Base-by-base conservation (phyloP, 768 basidiomycete species). In the Mycena galericulata region DNA sequence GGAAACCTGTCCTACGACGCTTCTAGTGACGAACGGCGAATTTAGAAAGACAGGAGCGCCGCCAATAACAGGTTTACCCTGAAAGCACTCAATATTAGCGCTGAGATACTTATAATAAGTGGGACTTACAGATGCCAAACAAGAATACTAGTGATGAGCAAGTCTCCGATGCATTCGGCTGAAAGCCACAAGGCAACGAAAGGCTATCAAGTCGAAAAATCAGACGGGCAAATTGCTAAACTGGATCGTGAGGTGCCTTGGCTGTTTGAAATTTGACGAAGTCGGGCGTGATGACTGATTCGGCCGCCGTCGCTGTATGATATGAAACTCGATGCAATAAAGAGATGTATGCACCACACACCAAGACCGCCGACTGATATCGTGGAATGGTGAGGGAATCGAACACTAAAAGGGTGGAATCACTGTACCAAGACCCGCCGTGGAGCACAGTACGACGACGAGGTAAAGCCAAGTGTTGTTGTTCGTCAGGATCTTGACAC, bases 401-500 rank as follows among this genome's bases (percentile, higher is more conserved):
- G 27, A 53, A 29, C 20, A 41, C 10, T 2, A 26, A 22, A 20
- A 29, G 29, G 4, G 40, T 34, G n/a, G 5, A 12, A 24, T 4
- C 38, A 27, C 20, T n/a, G 34, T 7, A 57, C 55, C 26, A 11
- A 57, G 55, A 27, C 55, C 55, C 24, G 27, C n/a, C 8, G 22
- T n/a, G 20, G 60, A 17, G 36, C 45, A 61, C 18, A 22, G 8
- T 9, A 29, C 46, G 27, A 61, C 47, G 15, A 45, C 22, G 8
- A 63, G 53, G 18, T 26, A 50, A 15, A 57, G 57, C 26, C 41
- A 64, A 17, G 17, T 20, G n/a, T 51, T 40, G 30, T 41, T 26
- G 22, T 60, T 49, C 18, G 51, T 71, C 32, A 70, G 26, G 2
- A 64, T 17, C 18, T 43, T 55, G 49, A 70, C 59, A 10, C 70